Base-by-base conservation (phyloP, 2,329 filamentous ascomycete genomes). In the Fusarium sublunatum region DNA sequence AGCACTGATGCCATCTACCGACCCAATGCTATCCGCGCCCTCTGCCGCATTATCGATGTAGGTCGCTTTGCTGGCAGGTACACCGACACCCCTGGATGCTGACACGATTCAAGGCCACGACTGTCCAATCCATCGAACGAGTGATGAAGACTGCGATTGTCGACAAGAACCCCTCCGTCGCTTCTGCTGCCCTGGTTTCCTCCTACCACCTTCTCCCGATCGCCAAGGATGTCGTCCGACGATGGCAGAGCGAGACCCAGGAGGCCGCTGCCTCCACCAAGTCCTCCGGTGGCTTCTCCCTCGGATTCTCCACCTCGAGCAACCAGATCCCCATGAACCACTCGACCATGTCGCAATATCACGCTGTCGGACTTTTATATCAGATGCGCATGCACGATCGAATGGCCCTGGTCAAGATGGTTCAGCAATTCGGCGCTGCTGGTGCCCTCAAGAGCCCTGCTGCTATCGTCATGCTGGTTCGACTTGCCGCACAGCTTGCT, bases 351-450 rank as follows among this genome's bases (percentile, higher is more conserved):
- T 91, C 92, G 55, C 95, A 99, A 77, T 99, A 99, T 78, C 95
- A 99, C 77, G 95, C 95, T 64, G 97, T 99, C 80, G 95, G 95
- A 64, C 86, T 99, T 51, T 81, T 99, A 40, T 99, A 98, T 78
- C 94, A 98, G 80, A 98, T 98, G 92, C 91, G 95, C 73, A 91
- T 91, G 72, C 93, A 97, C 77, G 95, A 99, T 77, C 88, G 95
- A 72, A 99, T 99, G 95, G 93, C 95, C 22, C 81, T 99, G 70
- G 94, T 98, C 60, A 99, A 99, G 86, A 98, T 99, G 95, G 94
- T 99, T n/a, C 95, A 99, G 81, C 95, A 99, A 77, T 98, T 97
- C 75, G 93, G 93, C 48, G 89, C 90, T 49, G 87, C 93, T 13
- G 95, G 95, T 56, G 92, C 92, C 10, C 90, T 98, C 62, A 98